Conservation (phyloP, 129 eudicot species). For the Flaveria sonorensis region DNA sequence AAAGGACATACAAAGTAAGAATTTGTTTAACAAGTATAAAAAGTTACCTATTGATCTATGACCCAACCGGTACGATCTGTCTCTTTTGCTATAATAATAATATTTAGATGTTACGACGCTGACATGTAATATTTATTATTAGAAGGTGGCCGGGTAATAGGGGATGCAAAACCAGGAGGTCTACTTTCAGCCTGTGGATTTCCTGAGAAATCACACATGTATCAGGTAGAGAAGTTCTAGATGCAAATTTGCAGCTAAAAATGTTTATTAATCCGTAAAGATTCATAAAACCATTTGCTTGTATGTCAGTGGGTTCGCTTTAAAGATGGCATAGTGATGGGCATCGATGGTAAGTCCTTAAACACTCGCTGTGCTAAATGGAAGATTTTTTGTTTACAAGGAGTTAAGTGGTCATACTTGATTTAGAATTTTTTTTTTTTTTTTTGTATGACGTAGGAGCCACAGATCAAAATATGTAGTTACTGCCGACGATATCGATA, state of each 20-base stretch:
- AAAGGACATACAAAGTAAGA: no score
- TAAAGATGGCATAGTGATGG: no score
- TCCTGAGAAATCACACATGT: conserved; percentile 76
- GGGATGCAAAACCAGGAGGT: conserved; percentile 84
- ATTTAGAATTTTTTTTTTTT: not conserved
- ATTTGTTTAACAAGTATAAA: no score
- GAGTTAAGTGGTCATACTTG: not conserved
- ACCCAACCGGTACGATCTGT: no score
- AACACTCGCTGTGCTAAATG: no score
- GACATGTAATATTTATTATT: conserved; percentile 1
- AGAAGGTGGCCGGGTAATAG: conserved; percentile 76
- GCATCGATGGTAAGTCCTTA: no score
- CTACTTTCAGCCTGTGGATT: conserved; percentile 76
- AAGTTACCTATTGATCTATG: no score
- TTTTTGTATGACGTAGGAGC: conserved; percentile 54
- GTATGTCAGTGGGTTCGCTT: conserved; percentile 46
- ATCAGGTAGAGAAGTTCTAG: conserved; percentile 54
- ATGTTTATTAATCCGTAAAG: not conserved
- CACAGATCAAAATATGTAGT: conserved; percentile 81
- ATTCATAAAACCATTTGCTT: not conserved
- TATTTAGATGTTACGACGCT: not conserved
- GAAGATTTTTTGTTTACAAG: no score
- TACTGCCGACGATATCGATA: conserved; percentile 95
- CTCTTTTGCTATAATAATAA: no score
- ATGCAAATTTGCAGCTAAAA: not conserved